Percentiles rank a stretch among this genome's conserved stretches.
Conservation (phyloP, 192 early-diverging fungal species). For the Kappamyces sp. region DNA sequence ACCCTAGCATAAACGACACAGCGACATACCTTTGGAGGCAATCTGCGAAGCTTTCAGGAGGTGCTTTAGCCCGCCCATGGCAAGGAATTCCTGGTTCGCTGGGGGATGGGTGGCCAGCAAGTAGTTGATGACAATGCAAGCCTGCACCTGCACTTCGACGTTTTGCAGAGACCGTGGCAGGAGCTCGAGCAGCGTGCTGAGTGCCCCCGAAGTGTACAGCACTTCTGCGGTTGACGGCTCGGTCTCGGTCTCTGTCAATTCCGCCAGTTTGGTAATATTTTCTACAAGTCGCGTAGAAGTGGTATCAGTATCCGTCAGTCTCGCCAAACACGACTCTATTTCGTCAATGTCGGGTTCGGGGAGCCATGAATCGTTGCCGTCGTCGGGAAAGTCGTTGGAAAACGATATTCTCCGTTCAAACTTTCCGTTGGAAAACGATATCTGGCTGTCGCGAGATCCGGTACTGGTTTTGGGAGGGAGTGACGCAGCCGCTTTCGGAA, state of each 20-base stretch:
- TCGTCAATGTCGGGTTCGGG: constrained; percentile 20
- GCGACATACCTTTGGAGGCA: neutral
- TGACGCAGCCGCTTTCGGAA: constrained; percentile 4
- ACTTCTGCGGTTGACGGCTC: constrained; percentile 18
- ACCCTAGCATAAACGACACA: neutral
- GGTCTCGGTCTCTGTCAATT: constrained; percentile 15
- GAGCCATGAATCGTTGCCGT: neutral
- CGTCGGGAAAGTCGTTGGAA: constrained; percentile 12
- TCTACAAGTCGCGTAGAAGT: constrained; percentile 21
- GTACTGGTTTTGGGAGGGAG: neutral
- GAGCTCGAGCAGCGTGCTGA: neutral
- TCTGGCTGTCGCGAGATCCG: neutral
- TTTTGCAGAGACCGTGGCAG: constrained; percentile 3
- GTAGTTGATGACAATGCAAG: constrained; percentile 17
- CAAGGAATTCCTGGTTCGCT: constrained; percentile 14
- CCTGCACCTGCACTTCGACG: constrained; percentile 2
- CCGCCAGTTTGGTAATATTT: constrained; percentile 22
- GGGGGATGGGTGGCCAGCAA: constrained; percentile 25
- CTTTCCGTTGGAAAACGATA: constrained; percentile 1
- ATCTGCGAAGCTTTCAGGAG: constrained; percentile 6
- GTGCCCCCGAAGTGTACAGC: neutral
- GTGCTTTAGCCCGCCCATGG: constrained; percentile 1
- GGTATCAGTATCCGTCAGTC: constrained; percentile 35
- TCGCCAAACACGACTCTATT: constrained; percentile 27
- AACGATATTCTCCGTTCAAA: neutral